Base-by-base conservation (phyloP, 2,329 filamentous ascomycete genomes). In the Xylaria sp. region DNA sequence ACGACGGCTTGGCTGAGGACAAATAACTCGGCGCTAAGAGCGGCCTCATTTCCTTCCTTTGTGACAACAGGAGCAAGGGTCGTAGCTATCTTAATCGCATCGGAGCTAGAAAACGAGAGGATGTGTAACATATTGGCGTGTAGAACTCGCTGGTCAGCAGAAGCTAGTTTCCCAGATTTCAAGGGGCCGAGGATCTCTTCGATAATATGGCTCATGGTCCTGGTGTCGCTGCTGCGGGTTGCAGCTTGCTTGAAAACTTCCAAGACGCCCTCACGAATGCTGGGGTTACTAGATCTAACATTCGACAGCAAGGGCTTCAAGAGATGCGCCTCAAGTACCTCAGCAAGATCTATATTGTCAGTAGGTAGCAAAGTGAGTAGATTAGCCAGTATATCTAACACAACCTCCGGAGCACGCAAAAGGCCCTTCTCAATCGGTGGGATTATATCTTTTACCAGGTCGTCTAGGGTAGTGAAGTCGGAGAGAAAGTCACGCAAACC, bases 21-120 rank as follows among this genome's bases (percentile, higher is more conserved):
- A 38, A 85, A 84, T 6, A 94, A 89, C 78, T 97, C 93, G 10
- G 92, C 89, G 47, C 87, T 85, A 29, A 97, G 82, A 47, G 94
- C 94, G 39, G 85, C 82, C 78, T 99, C 96, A 73, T 96, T 98
- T 7, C 94, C 90, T 80, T 99, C 96, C 75, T 97, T 97, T 6
- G 86, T 81, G 20, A 92, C 89, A 15, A 93, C 83, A 20, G 88
- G 80, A 6, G 90, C 87, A 65, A 98, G 84, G 6, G 87, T 88
- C 56, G 84, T 81, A 1, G 89, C 85, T 33, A 95, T 84, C 71
- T 91, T 91, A 64, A 86, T 84, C 0, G 92, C 90, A 44, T 91
- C 84, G 2, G 85, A 79, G 11, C 83, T 78, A 1, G 89, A 91
- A 49, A 87, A 81, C 0, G 88, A 85, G 33, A 95, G 79, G 6